phyloP scores from a whole-genome alignment of 2,329 filamentous ascomycete species.

The Paradendryphiella salina region DNA sequence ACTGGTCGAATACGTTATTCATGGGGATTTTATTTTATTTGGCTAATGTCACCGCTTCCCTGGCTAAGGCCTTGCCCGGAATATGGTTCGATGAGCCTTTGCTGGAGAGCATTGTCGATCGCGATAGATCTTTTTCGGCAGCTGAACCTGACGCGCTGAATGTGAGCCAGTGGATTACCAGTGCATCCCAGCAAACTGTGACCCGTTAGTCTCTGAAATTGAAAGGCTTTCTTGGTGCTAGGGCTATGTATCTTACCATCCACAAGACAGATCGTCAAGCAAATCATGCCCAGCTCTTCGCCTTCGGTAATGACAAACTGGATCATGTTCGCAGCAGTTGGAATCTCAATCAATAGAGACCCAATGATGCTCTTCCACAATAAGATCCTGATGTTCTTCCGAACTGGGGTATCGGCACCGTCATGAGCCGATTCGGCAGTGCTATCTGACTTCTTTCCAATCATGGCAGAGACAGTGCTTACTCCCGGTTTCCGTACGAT shows the following conservation, averaged over 20 bases:
- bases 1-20: too few species aligned
- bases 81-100: neutral
- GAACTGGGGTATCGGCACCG: constrained; percentile 15
- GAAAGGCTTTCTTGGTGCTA: neutral
- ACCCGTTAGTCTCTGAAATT: neutral
- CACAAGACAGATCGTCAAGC: constrained; percentile 45
- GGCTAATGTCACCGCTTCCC: neutral
- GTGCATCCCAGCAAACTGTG: constrained; percentile 22
- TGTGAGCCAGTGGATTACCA: constrained; percentile 28
- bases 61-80: neutral
- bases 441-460: neutral
- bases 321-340: constrained; percentile 45
- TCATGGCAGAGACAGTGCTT: neutral
- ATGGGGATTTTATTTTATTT: too few species aligned
- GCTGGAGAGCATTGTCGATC: neutral
- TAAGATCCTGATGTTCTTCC: constrained; percentile 26
- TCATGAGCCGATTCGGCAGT: neutral
- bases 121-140: constrained; percentile 11
- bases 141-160: constrained; percentile 16
- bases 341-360: constrained; percentile 40
- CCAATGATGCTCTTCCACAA: constrained; percentile 39
- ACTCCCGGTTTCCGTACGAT: constrained; percentile 8
- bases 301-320: constrained; percentile 39
- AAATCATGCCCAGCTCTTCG: constrained; percentile 46
- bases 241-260: constrained; percentile 35